phyloP scores from a whole-genome alignment of 495 filamentous ascomycete genomes.

The Penicillium longicatenatum region DNA sequence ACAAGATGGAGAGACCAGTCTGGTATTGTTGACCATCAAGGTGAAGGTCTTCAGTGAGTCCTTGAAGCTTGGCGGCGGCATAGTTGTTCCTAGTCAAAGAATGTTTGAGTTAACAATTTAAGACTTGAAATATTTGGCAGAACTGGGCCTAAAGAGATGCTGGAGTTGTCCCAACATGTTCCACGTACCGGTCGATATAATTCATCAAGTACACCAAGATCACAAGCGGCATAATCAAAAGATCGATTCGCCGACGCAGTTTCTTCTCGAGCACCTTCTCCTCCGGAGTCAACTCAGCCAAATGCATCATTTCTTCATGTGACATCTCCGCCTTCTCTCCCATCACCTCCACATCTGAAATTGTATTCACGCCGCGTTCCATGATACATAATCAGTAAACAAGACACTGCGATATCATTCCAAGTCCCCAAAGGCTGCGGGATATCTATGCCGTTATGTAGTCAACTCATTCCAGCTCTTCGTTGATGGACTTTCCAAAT shows the following conservation, averaged over 20 bases:
- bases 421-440: neutral
- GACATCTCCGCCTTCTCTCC: constrained; percentile 7
- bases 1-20: constrained; percentile 47
- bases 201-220: constrained; percentile 58
- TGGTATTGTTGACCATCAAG: constrained; percentile 43
- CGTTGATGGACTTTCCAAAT: neutral
- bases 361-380: neutral
- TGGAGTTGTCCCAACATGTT: neutral
- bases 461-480: neutral
- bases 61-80: constrained; percentile 52
- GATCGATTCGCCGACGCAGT: constrained; percentile 47
- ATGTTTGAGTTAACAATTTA: too few relatives aligned
- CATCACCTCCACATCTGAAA: constrained; percentile 7
- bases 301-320: constrained; percentile 1
- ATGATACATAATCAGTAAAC: neutral
- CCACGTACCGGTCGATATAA: constrained; percentile 48
- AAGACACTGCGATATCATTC: neutral
- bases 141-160: too few relatives aligned
- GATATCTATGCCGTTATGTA: neutral
- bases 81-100: constrained; percentile 52
- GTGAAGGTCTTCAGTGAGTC: constrained; percentile 43
- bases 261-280: constrained; percentile 45
- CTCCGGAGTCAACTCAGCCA: constrained; percentile 19
- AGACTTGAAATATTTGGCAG: too few relatives aligned
- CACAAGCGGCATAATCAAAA: constrained; percentile 51